phyloP scores from a whole-genome alignment of 257 asterid species.

The Salvia hispanica region DNA sequence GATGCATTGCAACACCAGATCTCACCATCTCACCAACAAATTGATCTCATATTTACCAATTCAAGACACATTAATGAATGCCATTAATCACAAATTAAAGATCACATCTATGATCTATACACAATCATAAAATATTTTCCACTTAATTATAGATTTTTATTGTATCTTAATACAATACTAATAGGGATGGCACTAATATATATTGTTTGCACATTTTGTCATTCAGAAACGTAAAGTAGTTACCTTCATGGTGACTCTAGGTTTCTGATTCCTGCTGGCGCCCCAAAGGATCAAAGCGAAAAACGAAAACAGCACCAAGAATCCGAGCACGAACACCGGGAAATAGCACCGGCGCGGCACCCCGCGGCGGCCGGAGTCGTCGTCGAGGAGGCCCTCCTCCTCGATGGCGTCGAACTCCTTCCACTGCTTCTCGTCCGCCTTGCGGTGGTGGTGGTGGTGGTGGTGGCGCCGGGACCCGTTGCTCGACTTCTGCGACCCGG shows the following conservation, averaged over 20 bases:
- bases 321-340: conserved; percentile 65
- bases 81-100: background rate
- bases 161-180: too few species aligned
- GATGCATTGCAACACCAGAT: background rate
- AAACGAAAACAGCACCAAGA: conserved; percentile 64
- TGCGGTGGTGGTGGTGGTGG: conserved; percentile 34
- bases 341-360: conserved; percentile 69
- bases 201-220: too few species aligned
- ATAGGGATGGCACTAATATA: too few species aligned
- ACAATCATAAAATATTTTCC: too few species aligned
- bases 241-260: conserved; percentile 79
- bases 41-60: background rate
- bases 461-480: conserved; percentile 63
- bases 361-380: conserved; percentile 43
- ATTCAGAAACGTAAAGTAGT: background rate
- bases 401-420: conserved; percentile 90
- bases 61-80: background rate
- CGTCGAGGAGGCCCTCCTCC: conserved; percentile 86
- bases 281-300: conserved; percentile 90
- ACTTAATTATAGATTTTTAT: too few species aligned
- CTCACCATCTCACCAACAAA: background rate
- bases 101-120: background rate
- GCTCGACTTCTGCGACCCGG: conserved; percentile 82
- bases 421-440: conserved; percentile 66
- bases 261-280: conserved; percentile 88